Base-by-base conservation (phyloP, 768 basidiomycete species). In the Lactarius vividus region DNA sequence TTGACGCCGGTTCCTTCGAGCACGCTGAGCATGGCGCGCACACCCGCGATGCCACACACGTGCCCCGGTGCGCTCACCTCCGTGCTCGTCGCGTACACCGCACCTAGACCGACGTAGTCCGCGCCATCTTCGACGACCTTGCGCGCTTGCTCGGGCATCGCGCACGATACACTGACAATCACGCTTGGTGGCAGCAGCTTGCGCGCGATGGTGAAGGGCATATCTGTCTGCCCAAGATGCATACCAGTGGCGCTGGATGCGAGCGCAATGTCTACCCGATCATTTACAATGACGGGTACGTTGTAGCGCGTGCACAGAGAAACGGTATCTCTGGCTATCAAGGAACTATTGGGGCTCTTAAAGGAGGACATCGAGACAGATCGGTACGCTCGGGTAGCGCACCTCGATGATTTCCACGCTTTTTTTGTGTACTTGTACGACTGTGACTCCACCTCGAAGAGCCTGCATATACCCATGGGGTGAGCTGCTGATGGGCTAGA, bases 381-480 rank as follows among this genome's bases (percentile, higher is more conserved):
- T 28, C 11, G 4, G 29, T 16, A 39, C n/a, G 26, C 10, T 35
- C n/a, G 26, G 59, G 29, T 15, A 58, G 57, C 84, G 71, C 57
- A 90, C 93, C 77, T 94, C 91, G 28, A 82, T 82, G 0, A 94
- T 96, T 66, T 95, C 93, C 0, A 83, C 76, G 13, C 84, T 76
- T 75, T 98, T 98, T 76, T 98, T 95, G 42, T 94, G 83, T 18
- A 96, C 81, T 76, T 97, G 96, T 5, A 97, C 92, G 56, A 96
- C 73, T 1, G 93, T 94, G 1, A 96, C 94, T 2, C 94, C 95
- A 11, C 95, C 95, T 73, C 85, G 79, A 18, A 96, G 79, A 2
- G 94, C 82, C 92, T 94, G 62, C 28, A 44, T 61, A 59, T 23
- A 66, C 37, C 8, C 8, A 16, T 26, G 3, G 40, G 16, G 6